Evolutionary conservation across 345 rosid genomes (phyloP).

Genomic region (Arabis alpina): DNA sequence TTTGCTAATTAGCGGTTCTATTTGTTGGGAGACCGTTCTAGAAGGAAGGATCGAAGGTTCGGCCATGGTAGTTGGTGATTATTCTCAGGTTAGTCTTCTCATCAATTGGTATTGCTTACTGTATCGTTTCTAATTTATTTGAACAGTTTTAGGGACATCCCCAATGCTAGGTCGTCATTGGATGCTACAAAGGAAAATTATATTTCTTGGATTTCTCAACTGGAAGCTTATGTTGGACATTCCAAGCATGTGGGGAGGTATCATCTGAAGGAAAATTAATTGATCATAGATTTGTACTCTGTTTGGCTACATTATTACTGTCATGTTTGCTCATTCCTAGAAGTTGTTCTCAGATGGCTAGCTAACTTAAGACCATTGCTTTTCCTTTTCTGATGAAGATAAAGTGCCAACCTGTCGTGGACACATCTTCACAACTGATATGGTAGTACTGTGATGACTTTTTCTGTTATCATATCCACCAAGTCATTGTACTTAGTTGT

Average conservation of each 20-base stretch:
- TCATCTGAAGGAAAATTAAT: background rate
- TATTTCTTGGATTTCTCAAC: slow-evolving; percentile 75
- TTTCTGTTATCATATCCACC: slow-evolving; percentile 14
- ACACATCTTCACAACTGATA: slow-evolving; percentile 59
- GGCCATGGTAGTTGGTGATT: slow-evolving; percentile 73
- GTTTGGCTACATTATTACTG: slow-evolving; percentile 21
- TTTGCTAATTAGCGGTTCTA: slow-evolving; percentile 64
- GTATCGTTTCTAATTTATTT: slow-evolving; percentile 29
- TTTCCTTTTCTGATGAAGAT: slow-evolving; percentile 58
- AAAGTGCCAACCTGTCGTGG: slow-evolving; percentile 84
- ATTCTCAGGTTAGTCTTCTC: slow-evolving; percentile 69
- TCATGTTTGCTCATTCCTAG: slow-evolving; percentile 6
- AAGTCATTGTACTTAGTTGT: slow-evolving; percentile 5
- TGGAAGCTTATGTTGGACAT: slow-evolving; percentile 79
- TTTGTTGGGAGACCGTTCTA: slow-evolving; percentile 76
- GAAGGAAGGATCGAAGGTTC: slow-evolving; percentile 90
- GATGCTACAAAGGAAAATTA: slow-evolving; percentile 85
- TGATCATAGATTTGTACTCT: slow-evolving; percentile 18
- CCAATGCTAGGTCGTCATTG: slow-evolving; percentile 73
- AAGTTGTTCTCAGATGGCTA: slow-evolving; percentile 23
- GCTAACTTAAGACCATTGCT: slow-evolving; percentile 23
- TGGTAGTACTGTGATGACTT: slow-evolving; percentile 55
- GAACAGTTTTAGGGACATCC: slow-evolving; percentile 23
- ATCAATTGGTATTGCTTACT: slow-evolving; percentile 21
- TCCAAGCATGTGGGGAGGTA: slow-evolving; percentile 88